Percentiles rank a stretch among this genome's conserved stretches.
Evolutionary conservation across 1,139 yeast genomes (phyloP).

Genomic region (Groenewaldozyma auringiensis): DNA sequence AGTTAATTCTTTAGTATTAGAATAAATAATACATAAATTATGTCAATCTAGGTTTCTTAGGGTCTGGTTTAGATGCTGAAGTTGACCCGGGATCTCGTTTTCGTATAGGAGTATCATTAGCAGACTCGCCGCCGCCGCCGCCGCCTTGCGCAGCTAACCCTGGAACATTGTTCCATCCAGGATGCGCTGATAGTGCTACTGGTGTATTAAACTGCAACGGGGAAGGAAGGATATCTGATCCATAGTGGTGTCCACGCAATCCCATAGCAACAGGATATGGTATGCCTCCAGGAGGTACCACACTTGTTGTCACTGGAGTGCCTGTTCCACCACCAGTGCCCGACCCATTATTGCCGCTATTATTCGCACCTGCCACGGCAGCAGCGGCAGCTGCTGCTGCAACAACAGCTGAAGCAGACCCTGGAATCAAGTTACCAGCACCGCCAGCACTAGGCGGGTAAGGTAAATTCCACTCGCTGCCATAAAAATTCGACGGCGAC

Average conservation of each 20-base stretch:
- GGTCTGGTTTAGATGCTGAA: background rate
- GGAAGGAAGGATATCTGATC: slow-evolving; percentile 26
- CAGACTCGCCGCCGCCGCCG: slow-evolving; percentile 6
- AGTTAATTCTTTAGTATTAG: background rate
- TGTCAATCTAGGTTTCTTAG: background rate
- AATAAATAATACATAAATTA: background rate
- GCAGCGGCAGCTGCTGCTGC: slow-evolving; percentile 8
- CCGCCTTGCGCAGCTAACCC: slow-evolving; percentile 5
- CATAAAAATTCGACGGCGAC: slow-evolving; percentile 36
- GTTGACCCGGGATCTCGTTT: background rate
- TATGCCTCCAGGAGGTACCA: slow-evolving; percentile 2
- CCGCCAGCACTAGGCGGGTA: slow-evolving; percentile 17
- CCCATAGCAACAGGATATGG: slow-evolving; percentile 2
- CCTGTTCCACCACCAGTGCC: background rate
- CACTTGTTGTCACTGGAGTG: slow-evolving; percentile 4
- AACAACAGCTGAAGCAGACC: background rate
- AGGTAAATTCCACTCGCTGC: slow-evolving; percentile 30
- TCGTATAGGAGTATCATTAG: slow-evolving; percentile 4
- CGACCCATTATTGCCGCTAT: background rate
- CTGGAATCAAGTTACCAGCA: slow-evolving; percentile 9
- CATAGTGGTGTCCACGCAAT: slow-evolving; percentile 12
- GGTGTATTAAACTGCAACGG: slow-evolving; percentile 31
- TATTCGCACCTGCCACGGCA: slow-evolving; percentile 8
- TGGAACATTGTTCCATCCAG: slow-evolving; percentile 6
- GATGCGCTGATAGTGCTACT: slow-evolving; percentile 18